phyloP scores from a whole-genome alignment of 2,329 filamentous ascomycete genomes.

The Ustulina deusta region DNA sequence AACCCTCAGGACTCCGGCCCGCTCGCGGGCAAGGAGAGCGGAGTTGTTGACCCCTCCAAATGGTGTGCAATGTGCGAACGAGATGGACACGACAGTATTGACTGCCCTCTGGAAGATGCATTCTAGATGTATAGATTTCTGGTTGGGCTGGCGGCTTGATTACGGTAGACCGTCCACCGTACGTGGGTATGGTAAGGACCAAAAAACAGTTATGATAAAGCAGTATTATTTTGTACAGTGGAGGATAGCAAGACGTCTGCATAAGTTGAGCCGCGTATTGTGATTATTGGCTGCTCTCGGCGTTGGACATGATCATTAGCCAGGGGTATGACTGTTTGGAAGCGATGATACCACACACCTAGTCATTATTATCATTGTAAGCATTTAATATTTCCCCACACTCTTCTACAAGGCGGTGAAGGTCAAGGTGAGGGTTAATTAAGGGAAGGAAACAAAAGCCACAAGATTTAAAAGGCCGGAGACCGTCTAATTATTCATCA shows the following conservation, averaged over 20 bases:
- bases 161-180: not conserved
- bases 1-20: constrained; percentile 75
- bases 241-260: constrained; percentile 15
- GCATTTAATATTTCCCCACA: constrained; percentile 11
- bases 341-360: constrained; percentile 49
- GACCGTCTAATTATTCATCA: not conserved
- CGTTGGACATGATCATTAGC: constrained; percentile 42
- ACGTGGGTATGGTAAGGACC: not conserved
- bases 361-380: constrained; percentile 34
- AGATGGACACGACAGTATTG: constrained; percentile 95
- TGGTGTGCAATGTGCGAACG: constrained; percentile 98
- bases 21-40: constrained; percentile 81
- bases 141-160: not conserved
- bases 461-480: not conserved
- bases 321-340: constrained; percentile 45
- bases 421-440: not conserved
- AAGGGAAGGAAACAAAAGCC: not conserved
- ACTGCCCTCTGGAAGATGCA: constrained; percentile 91
- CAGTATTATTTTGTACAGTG: constrained; percentile 7
- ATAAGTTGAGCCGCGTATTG: constrained; percentile 20
- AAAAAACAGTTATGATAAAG: not conserved
- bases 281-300: constrained; percentile 37
- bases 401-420: not conserved
- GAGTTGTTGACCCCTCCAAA: constrained; percentile 83
- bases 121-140: constrained; percentile 59